A percentile compares a stretch with the other conserved stretches of the same genome.
These are phyloP conservation scores for Lignosus rhinocerotis DNA, from an alignment of 1,284 basidiomycete species.

Conservation along the genomic window DNA sequence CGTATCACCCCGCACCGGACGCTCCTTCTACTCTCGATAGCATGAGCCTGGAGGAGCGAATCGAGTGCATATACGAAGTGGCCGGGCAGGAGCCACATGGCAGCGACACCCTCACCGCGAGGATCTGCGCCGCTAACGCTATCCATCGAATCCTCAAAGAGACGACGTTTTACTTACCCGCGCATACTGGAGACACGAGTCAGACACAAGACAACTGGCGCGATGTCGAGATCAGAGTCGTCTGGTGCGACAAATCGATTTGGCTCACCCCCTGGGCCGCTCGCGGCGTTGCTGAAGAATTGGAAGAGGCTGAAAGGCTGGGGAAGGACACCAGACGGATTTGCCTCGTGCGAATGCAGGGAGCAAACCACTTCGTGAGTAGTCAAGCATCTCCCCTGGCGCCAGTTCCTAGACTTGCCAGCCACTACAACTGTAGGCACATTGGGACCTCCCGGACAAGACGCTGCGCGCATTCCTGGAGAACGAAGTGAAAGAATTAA, in stretches of 20 bases:
- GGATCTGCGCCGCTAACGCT: not conserved
- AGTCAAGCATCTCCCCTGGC: not conserved
- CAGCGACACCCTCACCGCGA: not conserved
- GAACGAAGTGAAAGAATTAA: not conserved
- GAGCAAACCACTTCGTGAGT: constrained; percentile 15
- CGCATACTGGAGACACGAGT: no score
- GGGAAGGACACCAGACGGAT: not conserved
- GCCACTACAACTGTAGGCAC: not conserved
- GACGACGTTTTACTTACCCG: not conserved
- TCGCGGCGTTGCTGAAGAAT: not conserved
- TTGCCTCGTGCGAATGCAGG: not conserved
- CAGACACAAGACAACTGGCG: not conserved
- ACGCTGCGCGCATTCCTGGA: not conserved
- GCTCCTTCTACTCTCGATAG: not conserved
- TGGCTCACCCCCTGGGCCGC: constrained; percentile 3
- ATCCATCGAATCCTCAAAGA: not conserved
- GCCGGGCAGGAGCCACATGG: not conserved
- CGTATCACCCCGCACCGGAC: not conserved
- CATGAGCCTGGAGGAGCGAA: constrained; percentile 3
- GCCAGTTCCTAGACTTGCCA: not conserved
- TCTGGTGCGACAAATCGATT: constrained; percentile 5
- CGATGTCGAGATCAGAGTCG: not conserved
- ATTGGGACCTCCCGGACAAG: not conserved
- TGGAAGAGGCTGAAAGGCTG: not conserved
- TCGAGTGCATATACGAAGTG: not conserved